Conservation (phyloP, 371 early-diverging fungal genomes). For the Mortierella sp. region DNA sequence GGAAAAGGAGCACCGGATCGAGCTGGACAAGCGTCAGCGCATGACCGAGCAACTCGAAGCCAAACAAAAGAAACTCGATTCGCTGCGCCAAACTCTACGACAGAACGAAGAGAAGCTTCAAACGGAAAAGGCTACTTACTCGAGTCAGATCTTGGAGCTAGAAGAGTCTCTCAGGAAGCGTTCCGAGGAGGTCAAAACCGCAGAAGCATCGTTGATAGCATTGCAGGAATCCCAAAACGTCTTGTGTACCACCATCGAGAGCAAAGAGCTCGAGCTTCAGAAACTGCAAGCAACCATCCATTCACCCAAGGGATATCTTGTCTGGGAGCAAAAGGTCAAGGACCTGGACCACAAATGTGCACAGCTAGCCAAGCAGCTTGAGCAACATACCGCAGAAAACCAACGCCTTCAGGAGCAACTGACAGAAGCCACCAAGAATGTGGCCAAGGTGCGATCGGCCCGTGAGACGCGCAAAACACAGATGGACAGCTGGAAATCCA, state of each 20-base stretch:
- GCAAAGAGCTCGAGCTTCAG: slow-evolving; percentile 38
- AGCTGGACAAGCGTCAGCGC: slow-evolving; percentile 41
- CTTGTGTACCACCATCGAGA: slow-evolving; percentile 32
- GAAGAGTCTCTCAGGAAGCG: slow-evolving; percentile 28
- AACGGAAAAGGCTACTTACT: slow-evolving; percentile 33
- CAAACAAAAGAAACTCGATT: slow-evolving; percentile 39
- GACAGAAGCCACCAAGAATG: slow-evolving; percentile 35
- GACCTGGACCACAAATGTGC: slow-evolving; percentile 40
- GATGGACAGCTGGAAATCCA: slow-evolving; percentile 5
- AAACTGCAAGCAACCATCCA: slow-evolving; percentile 41
- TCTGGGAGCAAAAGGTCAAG: slow-evolving; percentile 42
- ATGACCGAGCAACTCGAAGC: slow-evolving; percentile 31
- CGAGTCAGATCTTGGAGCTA: slow-evolving; percentile 28
- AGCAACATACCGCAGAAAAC: slow-evolving; percentile 37
- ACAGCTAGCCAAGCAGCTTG: slow-evolving; percentile 32
- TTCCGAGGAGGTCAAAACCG: slow-evolving; percentile 32
- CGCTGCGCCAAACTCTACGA: slow-evolving; percentile 22
- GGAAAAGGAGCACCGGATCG: slow-evolving; percentile 55
- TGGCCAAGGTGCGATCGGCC: slow-evolving; percentile 19
- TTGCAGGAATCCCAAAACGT: slow-evolving; percentile 26
- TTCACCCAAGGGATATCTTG: slow-evolving; percentile 25
- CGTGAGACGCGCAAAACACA: slow-evolving; percentile 19
- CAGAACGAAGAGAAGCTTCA: slow-evolving; percentile 24
- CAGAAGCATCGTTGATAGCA: slow-evolving; percentile 22
- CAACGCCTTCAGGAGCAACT: slow-evolving; percentile 43